Evolutionary conservation across 2,329 filamentous ascomycete genomes (phyloP).

Genomic region (Leptographium lundbergii): DNA sequence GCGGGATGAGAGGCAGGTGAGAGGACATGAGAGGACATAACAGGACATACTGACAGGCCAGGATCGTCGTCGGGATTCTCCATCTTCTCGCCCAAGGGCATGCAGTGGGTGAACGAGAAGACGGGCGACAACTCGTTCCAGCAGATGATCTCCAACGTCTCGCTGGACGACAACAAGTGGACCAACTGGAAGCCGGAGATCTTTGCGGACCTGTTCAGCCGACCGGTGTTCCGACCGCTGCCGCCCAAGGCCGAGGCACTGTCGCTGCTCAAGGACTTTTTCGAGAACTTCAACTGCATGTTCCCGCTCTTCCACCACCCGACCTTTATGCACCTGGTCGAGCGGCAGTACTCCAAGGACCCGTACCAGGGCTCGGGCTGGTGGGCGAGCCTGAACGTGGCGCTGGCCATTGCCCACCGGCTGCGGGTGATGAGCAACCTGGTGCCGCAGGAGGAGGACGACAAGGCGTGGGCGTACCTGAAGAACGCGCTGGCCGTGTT

Average conservation of each 20-base stretch:
- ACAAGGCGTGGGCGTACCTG: constrained; percentile 87
- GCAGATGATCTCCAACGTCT: constrained; percentile 85
- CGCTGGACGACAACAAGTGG: constrained; percentile 88
- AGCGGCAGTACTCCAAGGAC: constrained; percentile 83
- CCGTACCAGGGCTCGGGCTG: constrained; percentile 92
- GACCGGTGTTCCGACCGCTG: constrained; percentile 69
- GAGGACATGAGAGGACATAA: not conserved
- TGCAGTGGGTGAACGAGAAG: constrained; percentile 97
- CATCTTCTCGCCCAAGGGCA: constrained; percentile 95
- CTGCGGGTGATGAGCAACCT: constrained; percentile 92
- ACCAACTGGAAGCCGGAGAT: constrained; percentile 98
- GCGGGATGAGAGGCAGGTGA: too few relatives aligned
- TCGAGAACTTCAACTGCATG: constrained; percentile 98
- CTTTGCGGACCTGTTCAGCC: constrained; percentile 81
- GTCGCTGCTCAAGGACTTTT: constrained; percentile 83
- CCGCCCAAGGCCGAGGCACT: constrained; percentile 79
- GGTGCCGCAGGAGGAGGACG: constrained; percentile 79
- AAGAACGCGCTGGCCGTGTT: constrained; percentile 95
- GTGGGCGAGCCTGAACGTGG: constrained; percentile 96
- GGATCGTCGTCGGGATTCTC: constrained; percentile 96
- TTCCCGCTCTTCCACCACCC: constrained; percentile 95
- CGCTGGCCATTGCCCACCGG: constrained; percentile 82
- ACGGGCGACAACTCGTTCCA: constrained; percentile 94
- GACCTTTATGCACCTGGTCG: constrained; percentile 95
- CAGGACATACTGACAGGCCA: not conserved